Evolutionary conservation across 139 green algal species (phyloP).

Genomic region (Zygnema cylindricum): DNA sequence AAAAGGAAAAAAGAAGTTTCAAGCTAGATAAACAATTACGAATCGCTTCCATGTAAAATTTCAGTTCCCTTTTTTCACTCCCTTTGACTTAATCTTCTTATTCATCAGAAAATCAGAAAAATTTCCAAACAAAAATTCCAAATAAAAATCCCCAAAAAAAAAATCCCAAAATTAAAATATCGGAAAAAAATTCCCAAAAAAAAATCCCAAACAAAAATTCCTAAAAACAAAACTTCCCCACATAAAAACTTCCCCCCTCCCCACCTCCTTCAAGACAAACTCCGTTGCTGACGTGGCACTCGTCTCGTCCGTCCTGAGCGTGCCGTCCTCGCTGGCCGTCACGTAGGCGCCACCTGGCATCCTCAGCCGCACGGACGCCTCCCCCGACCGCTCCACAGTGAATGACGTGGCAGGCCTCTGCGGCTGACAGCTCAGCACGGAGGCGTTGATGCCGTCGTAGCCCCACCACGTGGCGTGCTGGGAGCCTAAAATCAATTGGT

Average conservation of each 20-base stretch:
- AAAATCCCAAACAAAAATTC: not conserved
- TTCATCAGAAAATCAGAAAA: not conserved
- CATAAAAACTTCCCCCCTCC: not conserved
- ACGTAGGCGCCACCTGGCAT: not conserved
- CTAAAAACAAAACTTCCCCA: not conserved
- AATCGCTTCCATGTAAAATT: too few species aligned
- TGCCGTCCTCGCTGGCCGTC: not conserved
- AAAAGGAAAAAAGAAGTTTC: too few species aligned
- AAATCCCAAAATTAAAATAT: too few species aligned
- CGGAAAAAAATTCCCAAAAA: not conserved
- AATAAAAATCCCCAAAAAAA: not conserved
- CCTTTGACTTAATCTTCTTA: too few species aligned
- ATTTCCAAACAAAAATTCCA: not conserved
- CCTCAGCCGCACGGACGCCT: not conserved
- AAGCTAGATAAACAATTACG: too few species aligned
- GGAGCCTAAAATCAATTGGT: not conserved
- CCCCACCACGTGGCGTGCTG: not conserved
- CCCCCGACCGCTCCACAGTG: not conserved
- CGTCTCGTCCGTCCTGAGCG: not conserved
- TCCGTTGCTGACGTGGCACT: not conserved
- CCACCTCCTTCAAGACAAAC: not conserved
- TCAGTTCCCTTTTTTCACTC: too few species aligned
- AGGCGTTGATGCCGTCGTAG: not conserved
- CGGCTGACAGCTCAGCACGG: not conserved
- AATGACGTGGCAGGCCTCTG: not conserved